phyloP scores from a whole-genome alignment of 1,139 yeast genomes.

The Kodamaea suecica region DNA sequence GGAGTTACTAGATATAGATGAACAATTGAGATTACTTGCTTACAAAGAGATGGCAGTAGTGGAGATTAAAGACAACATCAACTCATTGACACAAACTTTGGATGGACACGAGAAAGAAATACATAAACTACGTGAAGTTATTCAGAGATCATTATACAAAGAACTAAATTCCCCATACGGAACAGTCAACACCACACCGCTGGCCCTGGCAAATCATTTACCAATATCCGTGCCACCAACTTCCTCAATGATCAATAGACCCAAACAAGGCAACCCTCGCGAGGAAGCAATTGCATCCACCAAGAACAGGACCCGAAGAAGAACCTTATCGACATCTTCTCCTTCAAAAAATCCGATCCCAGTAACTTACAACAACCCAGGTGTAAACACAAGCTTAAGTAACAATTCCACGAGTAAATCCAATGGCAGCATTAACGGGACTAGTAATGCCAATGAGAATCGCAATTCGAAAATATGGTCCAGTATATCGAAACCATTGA shows the following conservation, averaged over 20 bases:
- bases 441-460: slow-evolving; percentile 8
- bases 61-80: slow-evolving; percentile 52
- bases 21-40: slow-evolving; percentile 56
- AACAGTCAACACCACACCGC: slow-evolving; percentile 3
- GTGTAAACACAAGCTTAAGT: slow-evolving; percentile 2
- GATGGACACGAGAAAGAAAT: slow-evolving; percentile 45
- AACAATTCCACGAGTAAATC: neutral
- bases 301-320: slow-evolving; percentile 22
- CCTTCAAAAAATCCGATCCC: slow-evolving; percentile 1
- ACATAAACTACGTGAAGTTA: slow-evolving; percentile 41
- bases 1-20: slow-evolving; percentile 41
- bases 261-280: slow-evolving; percentile 27
- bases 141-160: slow-evolving; percentile 39
- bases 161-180: slow-evolving; percentile 21
- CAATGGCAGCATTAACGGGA: neutral
- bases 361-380: neutral
- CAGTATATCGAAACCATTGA: slow-evolving; percentile 55
- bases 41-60: slow-evolving; percentile 60
- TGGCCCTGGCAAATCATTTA: neutral
- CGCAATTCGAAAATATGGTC: slow-evolving; percentile 33
- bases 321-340: slow-evolving; percentile 20
- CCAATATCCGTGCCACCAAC: neutral
- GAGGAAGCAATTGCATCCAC: slow-evolving; percentile 37
- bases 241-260: slow-evolving; percentile 10
- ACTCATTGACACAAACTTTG: slow-evolving; percentile 29